Conservation (phyloP, 805 yeast genomes). For the Dipodascopsis tothii region DNA sequence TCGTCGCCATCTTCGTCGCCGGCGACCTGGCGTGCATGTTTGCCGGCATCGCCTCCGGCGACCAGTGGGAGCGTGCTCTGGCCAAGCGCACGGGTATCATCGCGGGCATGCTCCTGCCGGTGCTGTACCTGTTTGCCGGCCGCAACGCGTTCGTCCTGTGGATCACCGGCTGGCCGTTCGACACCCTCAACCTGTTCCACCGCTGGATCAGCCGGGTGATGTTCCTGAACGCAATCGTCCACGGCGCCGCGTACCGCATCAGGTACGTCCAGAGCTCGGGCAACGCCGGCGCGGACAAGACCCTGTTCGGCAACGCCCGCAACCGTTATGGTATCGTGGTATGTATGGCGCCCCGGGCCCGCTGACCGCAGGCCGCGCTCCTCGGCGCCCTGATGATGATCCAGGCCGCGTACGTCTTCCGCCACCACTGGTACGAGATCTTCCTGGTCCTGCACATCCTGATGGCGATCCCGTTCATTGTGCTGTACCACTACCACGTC, state of each 20-base stretch:
- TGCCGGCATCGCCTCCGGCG: too few species aligned
- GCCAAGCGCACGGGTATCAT: constrained; percentile 31
- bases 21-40: too few species aligned
- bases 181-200: constrained; percentile 60
- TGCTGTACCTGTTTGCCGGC: constrained; percentile 57
- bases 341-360: background rate
- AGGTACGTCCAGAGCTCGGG: constrained; percentile 3
- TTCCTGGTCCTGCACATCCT: constrained; percentile 52
- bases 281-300: background rate
- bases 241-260: constrained; percentile 6
- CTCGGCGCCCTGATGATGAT: constrained; percentile 7
- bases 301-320: background rate
- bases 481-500: constrained; percentile 51
- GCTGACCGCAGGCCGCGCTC: constrained; percentile 1
- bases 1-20: too few species aligned
- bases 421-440: constrained; percentile 42
- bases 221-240: constrained; percentile 9
- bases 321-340: constrained; percentile 3
- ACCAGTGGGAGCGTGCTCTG: too few species aligned
- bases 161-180: constrained; percentile 55
- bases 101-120: constrained; percentile 38
- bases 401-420: constrained; percentile 5
- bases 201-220: constrained; percentile 39
- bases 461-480: constrained; percentile 47
- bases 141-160: constrained; percentile 62